phyloP scores from a whole-genome alignment of 2,329 filamentous ascomycete genomes.

The Helminthosporium solani region DNA sequence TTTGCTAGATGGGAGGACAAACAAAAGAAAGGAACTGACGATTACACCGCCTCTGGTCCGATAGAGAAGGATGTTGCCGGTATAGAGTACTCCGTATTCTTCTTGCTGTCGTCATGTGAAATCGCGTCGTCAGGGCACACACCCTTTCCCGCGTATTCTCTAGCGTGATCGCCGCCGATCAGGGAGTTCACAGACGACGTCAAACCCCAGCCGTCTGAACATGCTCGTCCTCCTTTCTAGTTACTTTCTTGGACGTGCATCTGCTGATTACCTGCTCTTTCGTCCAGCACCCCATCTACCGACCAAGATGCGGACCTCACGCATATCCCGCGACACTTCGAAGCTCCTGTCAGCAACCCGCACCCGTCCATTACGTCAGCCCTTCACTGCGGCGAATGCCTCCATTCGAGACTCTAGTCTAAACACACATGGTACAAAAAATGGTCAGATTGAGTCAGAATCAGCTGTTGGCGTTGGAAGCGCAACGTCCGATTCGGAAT shows the following conservation, averaged over 20 bases:
- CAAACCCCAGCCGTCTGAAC: constrained; percentile 13
- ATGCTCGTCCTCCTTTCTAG: constrained; percentile 5
- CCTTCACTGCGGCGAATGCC: constrained; percentile 28
- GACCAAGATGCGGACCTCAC: constrained; percentile 38
- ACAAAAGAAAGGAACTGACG: too few relatives aligned
- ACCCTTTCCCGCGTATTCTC: background rate
- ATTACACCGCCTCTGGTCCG: too few relatives aligned
- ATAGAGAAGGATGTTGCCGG: too few relatives aligned
- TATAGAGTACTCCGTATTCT: too few relatives aligned
- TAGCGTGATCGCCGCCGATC: background rate
- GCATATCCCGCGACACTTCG: constrained; percentile 40
- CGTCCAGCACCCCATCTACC: background rate
- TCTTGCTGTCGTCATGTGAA: too few relatives aligned
- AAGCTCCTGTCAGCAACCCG: constrained; percentile 34
- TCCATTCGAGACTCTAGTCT: constrained; percentile 17
- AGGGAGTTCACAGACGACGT: background rate
- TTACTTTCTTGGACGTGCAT: constrained; percentile 3
- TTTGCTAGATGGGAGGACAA: too few relatives aligned
- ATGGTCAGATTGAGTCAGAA: constrained; percentile 13
- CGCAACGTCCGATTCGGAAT: constrained; percentile 28
- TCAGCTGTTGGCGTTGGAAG: constrained; percentile 5
- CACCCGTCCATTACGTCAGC: constrained; percentile 32
- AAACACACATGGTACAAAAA: constrained; percentile 19
- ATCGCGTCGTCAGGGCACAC: too few relatives aligned
- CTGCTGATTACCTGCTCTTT: background rate